Percentiles rank a stretch among this genome's conserved stretches.
Evolutionary conservation across 371 early-diverging fungal species (phyloP).

Genomic region (Mucor velutinosus): DNA sequence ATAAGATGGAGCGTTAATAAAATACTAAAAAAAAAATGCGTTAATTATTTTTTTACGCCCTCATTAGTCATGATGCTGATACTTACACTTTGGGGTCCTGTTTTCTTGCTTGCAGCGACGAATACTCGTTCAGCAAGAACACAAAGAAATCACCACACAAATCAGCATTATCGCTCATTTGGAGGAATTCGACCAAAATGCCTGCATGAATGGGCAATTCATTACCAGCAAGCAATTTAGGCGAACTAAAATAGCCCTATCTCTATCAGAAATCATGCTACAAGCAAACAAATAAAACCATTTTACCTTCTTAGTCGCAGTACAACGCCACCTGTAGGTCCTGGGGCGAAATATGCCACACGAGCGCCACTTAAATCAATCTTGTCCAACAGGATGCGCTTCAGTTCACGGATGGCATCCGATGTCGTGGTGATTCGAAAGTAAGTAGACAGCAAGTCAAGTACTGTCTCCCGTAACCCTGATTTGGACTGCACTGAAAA

Average conservation of each 20-base stretch:
- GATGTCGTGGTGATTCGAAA: slow-evolving; percentile 53
- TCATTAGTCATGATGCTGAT: not conserved
- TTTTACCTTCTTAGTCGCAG: slow-evolving; percentile 44
- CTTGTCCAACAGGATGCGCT: slow-evolving; percentile 54
- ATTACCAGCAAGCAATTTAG: slow-evolving; percentile 44
- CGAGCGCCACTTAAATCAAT: slow-evolving; percentile 48
- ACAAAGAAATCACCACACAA: slow-evolving; percentile 77
- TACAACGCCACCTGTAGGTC: slow-evolving; percentile 57
- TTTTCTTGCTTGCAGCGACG: slow-evolving; percentile 43
- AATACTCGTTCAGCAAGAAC: slow-evolving; percentile 73
- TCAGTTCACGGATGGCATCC: slow-evolving; percentile 55
- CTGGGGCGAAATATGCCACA: slow-evolving; percentile 62
- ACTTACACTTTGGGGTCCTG: slow-evolving; percentile 49
- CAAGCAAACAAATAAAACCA: not conserved
- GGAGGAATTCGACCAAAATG: slow-evolving; percentile 64
- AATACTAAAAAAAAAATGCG: slow-evolving; percentile 37
- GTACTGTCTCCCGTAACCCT: slow-evolving; percentile 45
- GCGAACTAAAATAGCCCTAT: slow-evolving; percentile 5
- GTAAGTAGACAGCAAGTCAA: slow-evolving; percentile 56
- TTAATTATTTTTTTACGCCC: not conserved
- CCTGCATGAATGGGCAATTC: slow-evolving; percentile 58
- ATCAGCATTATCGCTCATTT: slow-evolving; percentile 52
- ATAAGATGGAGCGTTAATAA: slow-evolving; percentile 59
- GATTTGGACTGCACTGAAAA: slow-evolving; percentile 56
- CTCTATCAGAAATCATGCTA: not conserved